Conservation (phyloP, 441 rosid species). For the Syzygium syzygioides region DNA sequence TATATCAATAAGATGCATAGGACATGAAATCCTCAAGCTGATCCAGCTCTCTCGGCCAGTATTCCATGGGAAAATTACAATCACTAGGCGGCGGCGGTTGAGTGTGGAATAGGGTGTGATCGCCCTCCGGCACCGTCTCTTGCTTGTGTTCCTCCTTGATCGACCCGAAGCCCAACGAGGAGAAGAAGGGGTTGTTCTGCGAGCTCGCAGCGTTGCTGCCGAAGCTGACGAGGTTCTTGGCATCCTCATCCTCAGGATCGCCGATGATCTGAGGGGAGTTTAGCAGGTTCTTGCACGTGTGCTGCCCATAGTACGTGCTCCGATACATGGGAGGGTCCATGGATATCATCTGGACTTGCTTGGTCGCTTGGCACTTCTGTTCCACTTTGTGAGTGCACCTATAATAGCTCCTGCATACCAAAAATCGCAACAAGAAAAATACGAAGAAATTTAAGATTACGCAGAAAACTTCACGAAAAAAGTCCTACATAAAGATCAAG, state of each 20-base stretch:
- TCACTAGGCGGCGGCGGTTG: background rate
- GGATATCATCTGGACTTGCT: slow-evolving; percentile 58
- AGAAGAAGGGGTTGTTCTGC: background rate
- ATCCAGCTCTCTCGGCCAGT: background rate
- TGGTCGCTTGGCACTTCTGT: slow-evolving; percentile 62
- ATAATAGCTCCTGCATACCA: slow-evolving; percentile 48
- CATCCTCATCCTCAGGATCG: slow-evolving; percentile 8
- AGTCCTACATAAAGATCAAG: background rate
- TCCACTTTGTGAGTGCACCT: slow-evolving; percentile 77
- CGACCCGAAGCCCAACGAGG: background rate
- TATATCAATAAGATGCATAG: background rate
- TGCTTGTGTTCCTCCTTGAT: background rate
- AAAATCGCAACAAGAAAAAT: background rate
- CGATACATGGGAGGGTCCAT: slow-evolving; percentile 37
- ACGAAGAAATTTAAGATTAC: background rate
- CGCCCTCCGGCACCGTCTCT: background rate
- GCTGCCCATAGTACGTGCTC: slow-evolving; percentile 51
- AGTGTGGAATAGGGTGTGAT: background rate
- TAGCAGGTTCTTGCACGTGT: slow-evolving; percentile 47
- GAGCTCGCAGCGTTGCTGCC: background rate
- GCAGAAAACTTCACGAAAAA: background rate
- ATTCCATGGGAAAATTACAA: background rate
- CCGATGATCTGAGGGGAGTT: slow-evolving; percentile 17
- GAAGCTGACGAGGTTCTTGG: slow-evolving; percentile 37
- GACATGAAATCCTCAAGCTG: background rate